phyloP scores from a whole-genome alignment of 768 basidiomycete genomes.

The Mrakia hoshinonis region DNA sequence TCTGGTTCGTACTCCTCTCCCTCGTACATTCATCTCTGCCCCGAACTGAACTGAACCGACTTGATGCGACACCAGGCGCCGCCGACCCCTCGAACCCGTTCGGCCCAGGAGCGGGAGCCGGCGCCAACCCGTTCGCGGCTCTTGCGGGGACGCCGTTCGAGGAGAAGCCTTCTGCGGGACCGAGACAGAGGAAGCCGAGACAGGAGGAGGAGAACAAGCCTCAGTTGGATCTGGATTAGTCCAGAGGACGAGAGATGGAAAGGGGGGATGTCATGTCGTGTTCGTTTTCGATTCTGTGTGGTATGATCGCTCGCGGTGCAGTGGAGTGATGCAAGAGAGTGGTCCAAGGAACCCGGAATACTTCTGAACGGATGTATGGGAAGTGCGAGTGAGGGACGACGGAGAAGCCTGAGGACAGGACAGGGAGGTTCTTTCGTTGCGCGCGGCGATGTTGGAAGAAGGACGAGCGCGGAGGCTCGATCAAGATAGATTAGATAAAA shows the following conservation, averaged over 20 bases:
- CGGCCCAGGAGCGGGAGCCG: neutral
- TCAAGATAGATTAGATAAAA: neutral
- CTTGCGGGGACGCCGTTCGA: neutral
- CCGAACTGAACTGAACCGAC: neutral
- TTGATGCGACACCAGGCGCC: neutral
- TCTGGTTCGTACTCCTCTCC: neutral
- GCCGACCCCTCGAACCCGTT: neutral
- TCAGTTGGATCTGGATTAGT: constrained; percentile 11
- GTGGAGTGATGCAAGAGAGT: too few species aligned
- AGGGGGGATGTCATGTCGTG: neutral
- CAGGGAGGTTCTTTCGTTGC: too few species aligned
- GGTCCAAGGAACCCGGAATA: too few species aligned
- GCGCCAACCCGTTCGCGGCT: neutral
- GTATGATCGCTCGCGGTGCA: too few species aligned
- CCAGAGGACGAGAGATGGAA: neutral
- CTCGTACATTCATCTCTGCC: neutral
- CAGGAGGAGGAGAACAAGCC: neutral
- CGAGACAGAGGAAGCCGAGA: neutral
- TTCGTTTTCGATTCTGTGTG: too few species aligned
- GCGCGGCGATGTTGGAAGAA: too few species aligned
- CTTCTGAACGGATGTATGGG: too few species aligned
- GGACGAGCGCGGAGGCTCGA: neutral
- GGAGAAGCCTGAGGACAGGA: too few species aligned
- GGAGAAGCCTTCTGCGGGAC: neutral
- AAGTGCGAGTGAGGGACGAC: too few species aligned